A percentile compares a stretch with the other conserved stretches of the same genome.
phyloP scores from a whole-genome alignment of 495 filamentous ascomycete species.

The Zalerion maritima region DNA sequence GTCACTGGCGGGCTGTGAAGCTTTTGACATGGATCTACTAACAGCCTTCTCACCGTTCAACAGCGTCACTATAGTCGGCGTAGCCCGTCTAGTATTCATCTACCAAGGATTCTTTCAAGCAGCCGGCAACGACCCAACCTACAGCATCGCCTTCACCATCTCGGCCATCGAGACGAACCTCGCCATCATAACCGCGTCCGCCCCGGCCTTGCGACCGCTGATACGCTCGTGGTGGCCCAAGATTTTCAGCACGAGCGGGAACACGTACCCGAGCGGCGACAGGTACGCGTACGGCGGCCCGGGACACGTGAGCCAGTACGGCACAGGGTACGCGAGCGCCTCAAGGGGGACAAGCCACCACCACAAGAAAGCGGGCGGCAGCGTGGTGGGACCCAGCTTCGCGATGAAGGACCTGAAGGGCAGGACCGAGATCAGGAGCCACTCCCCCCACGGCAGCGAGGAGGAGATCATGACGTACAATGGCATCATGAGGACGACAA shows the following conservation, averaged over 20 bases:
- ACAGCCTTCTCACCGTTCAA: too few species aligned
- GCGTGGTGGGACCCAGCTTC: conserved; percentile 15
- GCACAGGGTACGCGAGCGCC: conserved; percentile 10
- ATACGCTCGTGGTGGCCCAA: conserved; percentile 27
- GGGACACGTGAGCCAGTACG: conserved; percentile 7
- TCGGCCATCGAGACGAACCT: conserved; percentile 41
- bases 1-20: too few species aligned
- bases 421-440: conserved; percentile 21
- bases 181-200: conserved; percentile 37
- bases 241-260: conserved; percentile 12
- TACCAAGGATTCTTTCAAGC: conserved; percentile 19
- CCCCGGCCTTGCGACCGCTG: conserved; percentile 26
- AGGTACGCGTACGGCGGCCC: conserved; percentile 6
- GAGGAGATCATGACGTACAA: conserved; percentile 30
- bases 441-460: conserved; percentile 22
- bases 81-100: conserved; percentile 24
- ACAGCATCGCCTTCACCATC: conserved; percentile 32
- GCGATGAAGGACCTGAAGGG: conserved; percentile 14
- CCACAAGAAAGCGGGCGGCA: conserved; percentile 3
- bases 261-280: conserved; percentile 9
- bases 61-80: conserved; percentile 38
- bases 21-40: too few species aligned
- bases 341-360: conserved; percentile 10
- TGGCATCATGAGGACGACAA: conserved; percentile 27
- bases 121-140: conserved; percentile 13